phyloP scores from a whole-genome alignment of 1,284 basidiomycete species.

The Tremellales sp. region DNA sequence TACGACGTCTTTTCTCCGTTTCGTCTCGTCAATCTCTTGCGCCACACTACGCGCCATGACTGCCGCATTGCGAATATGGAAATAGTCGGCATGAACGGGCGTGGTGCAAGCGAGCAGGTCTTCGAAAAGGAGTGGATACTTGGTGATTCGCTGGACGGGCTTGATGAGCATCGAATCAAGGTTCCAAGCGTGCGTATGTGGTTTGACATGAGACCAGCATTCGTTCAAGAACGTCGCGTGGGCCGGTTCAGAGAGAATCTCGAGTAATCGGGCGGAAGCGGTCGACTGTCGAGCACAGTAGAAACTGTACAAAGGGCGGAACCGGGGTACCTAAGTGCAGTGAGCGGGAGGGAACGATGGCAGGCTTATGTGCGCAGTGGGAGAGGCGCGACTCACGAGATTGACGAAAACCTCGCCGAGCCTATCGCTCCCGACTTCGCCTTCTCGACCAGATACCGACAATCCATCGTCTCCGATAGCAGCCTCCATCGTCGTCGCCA shows the following conservation, averaged over 20 bases:
- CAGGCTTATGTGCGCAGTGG: too few relatives aligned
- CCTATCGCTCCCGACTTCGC: conserved; percentile 57
- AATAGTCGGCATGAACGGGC: conserved; percentile 68
- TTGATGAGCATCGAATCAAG: conserved; percentile 80
- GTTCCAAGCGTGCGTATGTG: conserved; percentile 87
- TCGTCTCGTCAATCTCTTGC: conserved; percentile 77
- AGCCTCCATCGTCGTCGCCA: conserved; percentile 51
- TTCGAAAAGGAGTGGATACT: conserved; percentile 79
- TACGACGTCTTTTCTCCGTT: conserved; percentile 78
- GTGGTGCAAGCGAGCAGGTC: conserved; percentile 77
- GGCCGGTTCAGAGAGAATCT: conserved; percentile 37
- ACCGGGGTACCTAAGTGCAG: conserved; percentile 60
- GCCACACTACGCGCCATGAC: conserved; percentile 71
- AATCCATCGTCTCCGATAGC: conserved; percentile 38
- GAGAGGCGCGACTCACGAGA: conserved; percentile 54
- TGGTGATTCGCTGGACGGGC: conserved; percentile 85
- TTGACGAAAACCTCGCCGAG: conserved; percentile 75
- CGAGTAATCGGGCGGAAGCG: conserved; percentile 64
- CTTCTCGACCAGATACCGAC: conserved; percentile 19
- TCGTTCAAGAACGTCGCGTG: conserved; percentile 62
- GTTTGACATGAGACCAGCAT: conserved; percentile 64
- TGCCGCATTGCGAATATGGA: conserved; percentile 62
- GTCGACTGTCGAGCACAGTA: conserved; percentile 83
- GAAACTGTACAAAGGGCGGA: conserved; percentile 72
- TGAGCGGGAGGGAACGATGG: too few relatives aligned